Evolutionary conservation across 148 eudicot species (phyloP).

Genomic region (Silene latifolia): DNA sequence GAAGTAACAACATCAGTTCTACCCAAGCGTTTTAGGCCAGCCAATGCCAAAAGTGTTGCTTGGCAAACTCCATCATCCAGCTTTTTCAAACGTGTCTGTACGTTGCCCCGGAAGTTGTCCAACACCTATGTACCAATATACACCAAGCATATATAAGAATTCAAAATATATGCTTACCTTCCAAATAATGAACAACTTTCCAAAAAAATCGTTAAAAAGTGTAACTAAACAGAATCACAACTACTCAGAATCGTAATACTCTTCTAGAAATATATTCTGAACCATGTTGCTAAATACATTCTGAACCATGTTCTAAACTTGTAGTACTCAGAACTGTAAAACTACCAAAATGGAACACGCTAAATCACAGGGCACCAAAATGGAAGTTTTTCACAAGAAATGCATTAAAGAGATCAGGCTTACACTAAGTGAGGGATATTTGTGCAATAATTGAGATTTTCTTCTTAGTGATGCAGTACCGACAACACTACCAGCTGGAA

Average conservation of each 20-base stretch:
- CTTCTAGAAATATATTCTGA: too few species aligned
- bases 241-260: constrained; percentile 1
- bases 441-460: constrained; percentile 83
- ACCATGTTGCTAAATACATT: too few species aligned
- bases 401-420: constrained; percentile 20
- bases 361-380: too few species aligned
- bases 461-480: constrained; percentile 96
- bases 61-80: constrained; percentile 74
- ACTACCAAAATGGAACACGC: too few species aligned
- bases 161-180: background rate
- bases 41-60: constrained; percentile 87
- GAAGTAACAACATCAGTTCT: constrained; percentile 86
- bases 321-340: too few species aligned
- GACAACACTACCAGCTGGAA: constrained; percentile 84
- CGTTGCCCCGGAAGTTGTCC: constrained; percentile 94
- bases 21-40: constrained; percentile 78
- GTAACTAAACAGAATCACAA: background rate
- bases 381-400: background rate
- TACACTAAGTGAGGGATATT: constrained; percentile 83
- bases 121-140: constrained; percentile 51
- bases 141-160: constrained; percentile 15
- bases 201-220: background rate
- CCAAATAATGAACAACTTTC: too few species aligned
- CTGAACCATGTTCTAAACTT: too few species aligned
- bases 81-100: constrained; percentile 80